Evolutionary conservation across 805 yeast genomes (phyloP).

Genomic region (Myxozyma neotropica): DNA sequence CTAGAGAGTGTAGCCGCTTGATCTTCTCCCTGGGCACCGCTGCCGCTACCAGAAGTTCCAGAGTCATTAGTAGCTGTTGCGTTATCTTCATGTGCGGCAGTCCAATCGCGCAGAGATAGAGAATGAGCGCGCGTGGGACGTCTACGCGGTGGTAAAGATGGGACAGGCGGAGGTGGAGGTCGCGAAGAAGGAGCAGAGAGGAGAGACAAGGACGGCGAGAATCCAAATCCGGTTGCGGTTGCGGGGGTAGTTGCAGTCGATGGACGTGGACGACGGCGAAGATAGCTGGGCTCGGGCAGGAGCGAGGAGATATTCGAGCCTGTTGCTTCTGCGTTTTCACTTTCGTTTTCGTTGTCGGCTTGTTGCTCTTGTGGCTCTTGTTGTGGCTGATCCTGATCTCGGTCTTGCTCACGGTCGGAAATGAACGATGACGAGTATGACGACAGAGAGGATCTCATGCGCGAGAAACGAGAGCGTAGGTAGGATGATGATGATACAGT

Average conservation of each 20-base stretch:
- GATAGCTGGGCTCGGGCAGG: slow-evolving; percentile 29
- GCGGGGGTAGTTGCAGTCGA: slow-evolving; percentile 19
- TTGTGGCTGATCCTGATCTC: background rate
- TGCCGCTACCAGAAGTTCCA: slow-evolving; percentile 9
- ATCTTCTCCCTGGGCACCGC: slow-evolving; percentile 35
- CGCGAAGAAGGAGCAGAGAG: slow-evolving; percentile 10
- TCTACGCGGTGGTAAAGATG: slow-evolving; percentile 7
- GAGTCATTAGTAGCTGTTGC: slow-evolving; percentile 31
- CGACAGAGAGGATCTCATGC: slow-evolving; percentile 18
- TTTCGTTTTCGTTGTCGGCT: background rate
- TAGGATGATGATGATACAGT: background rate
- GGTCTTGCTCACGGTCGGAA: background rate
- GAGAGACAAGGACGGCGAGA: slow-evolving; percentile 10
- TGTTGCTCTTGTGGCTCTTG: background rate
- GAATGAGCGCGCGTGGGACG: background rate
- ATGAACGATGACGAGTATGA: background rate
- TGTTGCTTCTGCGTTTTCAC: background rate
- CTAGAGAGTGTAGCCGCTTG: slow-evolving; percentile 51
- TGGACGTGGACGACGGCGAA: slow-evolving; percentile 30
- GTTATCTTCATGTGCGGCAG: background rate
- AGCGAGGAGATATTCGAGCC: slow-evolving; percentile 11
- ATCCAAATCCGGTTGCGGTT: slow-evolving; percentile 10
- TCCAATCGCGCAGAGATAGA: background rate
- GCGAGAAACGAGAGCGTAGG: slow-evolving; percentile 21
- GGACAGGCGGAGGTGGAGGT: background rate